phyloP scores from a whole-genome alignment of 352 stramenopile species.

The Aphanomyces stellatus region DNA sequence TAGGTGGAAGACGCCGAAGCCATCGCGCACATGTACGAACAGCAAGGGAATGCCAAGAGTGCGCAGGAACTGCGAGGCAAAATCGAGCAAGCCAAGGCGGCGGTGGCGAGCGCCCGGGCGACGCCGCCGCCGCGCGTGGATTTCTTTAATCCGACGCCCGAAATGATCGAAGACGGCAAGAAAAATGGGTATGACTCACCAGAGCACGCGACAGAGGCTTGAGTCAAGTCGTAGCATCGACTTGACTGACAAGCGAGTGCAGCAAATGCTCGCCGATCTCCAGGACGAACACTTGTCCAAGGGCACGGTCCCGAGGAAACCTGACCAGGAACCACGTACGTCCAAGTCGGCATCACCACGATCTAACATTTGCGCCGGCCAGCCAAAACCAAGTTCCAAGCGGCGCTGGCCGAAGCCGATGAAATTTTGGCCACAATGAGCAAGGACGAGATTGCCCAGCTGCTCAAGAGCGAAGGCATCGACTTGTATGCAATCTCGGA shows the following conservation, averaged over 20 bases:
- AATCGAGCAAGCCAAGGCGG: slow-evolving; percentile 42
- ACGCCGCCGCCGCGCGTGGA: slow-evolving; percentile 31
- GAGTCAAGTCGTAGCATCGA: slow-evolving; percentile 43
- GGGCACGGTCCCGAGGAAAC: slow-evolving; percentile 20
- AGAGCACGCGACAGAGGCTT: not conserved
- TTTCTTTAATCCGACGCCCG: slow-evolving; percentile 61
- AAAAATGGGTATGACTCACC: slow-evolving; percentile 48
- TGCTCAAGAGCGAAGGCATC: slow-evolving; percentile 55
- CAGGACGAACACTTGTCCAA: slow-evolving; percentile 58
- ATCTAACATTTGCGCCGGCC: too few relatives aligned
- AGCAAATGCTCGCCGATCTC: slow-evolving; percentile 74
- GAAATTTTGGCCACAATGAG: slow-evolving; percentile 65
- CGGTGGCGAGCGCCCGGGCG: not conserved
- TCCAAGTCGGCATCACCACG: not conserved
- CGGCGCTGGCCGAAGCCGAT: slow-evolving; percentile 8
- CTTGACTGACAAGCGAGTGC: slow-evolving; percentile 54
- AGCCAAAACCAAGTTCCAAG: not conserved
- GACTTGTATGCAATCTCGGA: slow-evolving; percentile 71
- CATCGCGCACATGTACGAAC: slow-evolving; percentile 56
- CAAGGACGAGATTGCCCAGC: slow-evolving; percentile 51
- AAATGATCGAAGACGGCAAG: slow-evolving; percentile 75
- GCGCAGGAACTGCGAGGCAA: slow-evolving; percentile 56
- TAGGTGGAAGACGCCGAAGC: slow-evolving; percentile 58
- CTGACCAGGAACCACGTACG: too few relatives aligned
- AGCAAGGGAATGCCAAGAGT: slow-evolving; percentile 47